These are phyloP conservation scores for Lactifluus echinatus DNA, from an alignment of 768 basidiomycete genomes.

Conservation along the genomic window DNA sequence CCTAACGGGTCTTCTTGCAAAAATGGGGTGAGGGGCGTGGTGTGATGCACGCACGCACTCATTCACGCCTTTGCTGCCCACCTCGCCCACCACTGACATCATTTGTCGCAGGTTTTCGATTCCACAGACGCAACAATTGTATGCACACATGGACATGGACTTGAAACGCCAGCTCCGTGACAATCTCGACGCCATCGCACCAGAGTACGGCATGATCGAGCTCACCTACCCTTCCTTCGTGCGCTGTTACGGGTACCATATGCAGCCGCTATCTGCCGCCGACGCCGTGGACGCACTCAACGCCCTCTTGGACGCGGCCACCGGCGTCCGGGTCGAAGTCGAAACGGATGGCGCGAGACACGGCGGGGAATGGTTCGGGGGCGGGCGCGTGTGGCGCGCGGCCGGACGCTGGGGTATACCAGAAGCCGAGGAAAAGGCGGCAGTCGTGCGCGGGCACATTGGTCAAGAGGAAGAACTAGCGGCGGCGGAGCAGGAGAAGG, in stretches of 20 bases:
- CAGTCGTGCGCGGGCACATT: slow-evolving; percentile 2
- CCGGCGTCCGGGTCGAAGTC: slow-evolving; percentile 83
- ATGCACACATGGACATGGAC: slow-evolving; percentile 94
- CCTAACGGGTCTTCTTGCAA: slow-evolving; percentile 85
- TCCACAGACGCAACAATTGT: slow-evolving; percentile 87
- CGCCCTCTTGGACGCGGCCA: slow-evolving; percentile 85
- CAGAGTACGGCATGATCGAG: slow-evolving; percentile 92
- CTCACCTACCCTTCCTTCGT: slow-evolving; percentile 90
- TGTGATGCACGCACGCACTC: not conserved
- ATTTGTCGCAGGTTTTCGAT: slow-evolving; percentile 68
- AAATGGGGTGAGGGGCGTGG: slow-evolving; percentile 95
- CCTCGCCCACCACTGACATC: slow-evolving; percentile 7
- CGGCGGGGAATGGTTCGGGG: slow-evolving; percentile 96
- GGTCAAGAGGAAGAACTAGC: slow-evolving; percentile 24
- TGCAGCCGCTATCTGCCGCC: slow-evolving; percentile 81
- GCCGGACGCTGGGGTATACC: slow-evolving; percentile 24
- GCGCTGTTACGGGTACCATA: slow-evolving; percentile 83
- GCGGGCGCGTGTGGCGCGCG: slow-evolving; percentile 60
- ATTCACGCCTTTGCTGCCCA: not conserved
- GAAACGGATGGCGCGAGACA: slow-evolving; percentile 82
- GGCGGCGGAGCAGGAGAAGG: slow-evolving; percentile 32
- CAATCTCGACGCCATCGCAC: slow-evolving; percentile 83
- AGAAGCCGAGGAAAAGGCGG: slow-evolving; percentile 20
- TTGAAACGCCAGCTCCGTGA: slow-evolving; percentile 72
- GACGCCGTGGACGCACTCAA: slow-evolving; percentile 88